A percentile compares a stretch with the other conserved stretches of the same genome.
Evolutionary conservation across 106 monocot genomes (phyloP).

Genomic region (Apostasia ramifera): DNA sequence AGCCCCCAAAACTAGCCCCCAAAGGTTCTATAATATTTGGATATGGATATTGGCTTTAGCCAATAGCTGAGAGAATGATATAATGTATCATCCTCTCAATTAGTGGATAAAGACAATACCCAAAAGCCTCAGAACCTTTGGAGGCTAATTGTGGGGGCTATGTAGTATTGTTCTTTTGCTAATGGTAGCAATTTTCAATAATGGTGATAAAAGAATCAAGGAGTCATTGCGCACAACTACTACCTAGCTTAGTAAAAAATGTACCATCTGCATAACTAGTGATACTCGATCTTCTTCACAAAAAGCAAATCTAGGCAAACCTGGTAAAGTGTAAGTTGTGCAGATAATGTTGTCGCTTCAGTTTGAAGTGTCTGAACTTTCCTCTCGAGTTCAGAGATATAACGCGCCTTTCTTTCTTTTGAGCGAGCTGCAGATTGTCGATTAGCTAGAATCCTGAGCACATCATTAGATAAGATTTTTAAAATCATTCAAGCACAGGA

Average conservation of each 20-base stretch:
- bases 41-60: too few relatives aligned
- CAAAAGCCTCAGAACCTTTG: too few relatives aligned
- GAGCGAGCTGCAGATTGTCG: constrained; percentile 66
- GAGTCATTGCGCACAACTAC: background rate
- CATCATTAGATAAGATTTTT: background rate
- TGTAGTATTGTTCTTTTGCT: too few relatives aligned
- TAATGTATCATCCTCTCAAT: too few relatives aligned
- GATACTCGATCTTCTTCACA: background rate
- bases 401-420: constrained; percentile 66
- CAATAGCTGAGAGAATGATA: too few relatives aligned
- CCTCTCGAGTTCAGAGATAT: constrained; percentile 61
- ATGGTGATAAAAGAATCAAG: too few relatives aligned
- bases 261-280: background rate
- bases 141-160: too few relatives aligned
- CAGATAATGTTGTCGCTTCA: constrained; percentile 60
- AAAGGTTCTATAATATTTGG: too few relatives aligned
- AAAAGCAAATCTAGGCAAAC: constrained; percentile 15
- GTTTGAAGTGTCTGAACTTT: constrained; percentile 65
- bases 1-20: too few relatives aligned
- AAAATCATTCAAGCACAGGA: background rate
- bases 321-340: constrained; percentile 57
- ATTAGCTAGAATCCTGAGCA: constrained; percentile 55
- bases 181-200: too few relatives aligned
- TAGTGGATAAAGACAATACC: too few relatives aligned
- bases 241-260: background rate